Conservation (phyloP, 805 yeast genomes). For the Kodamaea sagamina region DNA sequence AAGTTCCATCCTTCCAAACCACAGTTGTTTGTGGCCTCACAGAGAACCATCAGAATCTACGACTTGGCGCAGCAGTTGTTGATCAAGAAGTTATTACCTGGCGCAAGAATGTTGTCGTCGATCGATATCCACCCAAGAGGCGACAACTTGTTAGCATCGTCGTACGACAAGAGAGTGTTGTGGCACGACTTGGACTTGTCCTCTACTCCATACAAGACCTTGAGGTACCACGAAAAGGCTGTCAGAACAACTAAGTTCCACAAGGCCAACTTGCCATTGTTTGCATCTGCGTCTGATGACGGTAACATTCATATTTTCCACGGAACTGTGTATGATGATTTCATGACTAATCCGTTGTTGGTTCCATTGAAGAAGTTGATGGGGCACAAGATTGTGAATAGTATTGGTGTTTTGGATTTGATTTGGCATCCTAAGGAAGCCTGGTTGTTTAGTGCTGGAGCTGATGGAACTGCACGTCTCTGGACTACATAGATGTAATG, state of each 20-base stretch:
- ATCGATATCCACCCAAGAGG: constrained; percentile 96
- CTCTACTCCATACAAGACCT: constrained; percentile 88
- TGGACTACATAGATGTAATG: constrained; percentile 74
- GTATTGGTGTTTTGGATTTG: constrained; percentile 83
- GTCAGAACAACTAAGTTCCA: constrained; percentile 89
- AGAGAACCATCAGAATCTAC: constrained; percentile 86
- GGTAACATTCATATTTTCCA: constrained; percentile 93
- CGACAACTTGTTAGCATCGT: constrained; percentile 88
- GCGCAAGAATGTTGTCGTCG: constrained; percentile 91
- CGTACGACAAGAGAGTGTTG: constrained; percentile 90
- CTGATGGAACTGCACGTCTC: constrained; percentile 91
- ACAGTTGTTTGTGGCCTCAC: constrained; percentile 89
- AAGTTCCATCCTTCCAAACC: constrained; percentile 97
- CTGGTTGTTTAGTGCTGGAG: constrained; percentile 96
- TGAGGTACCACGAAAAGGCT: constrained; percentile 93
- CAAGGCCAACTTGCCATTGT: constrained; percentile 79
- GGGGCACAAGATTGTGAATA: constrained; percentile 80
- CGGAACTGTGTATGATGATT: constrained; percentile 92
- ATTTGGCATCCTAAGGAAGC: constrained; percentile 98
- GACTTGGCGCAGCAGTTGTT: constrained; percentile 85
- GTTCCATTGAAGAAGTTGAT: constrained; percentile 93
- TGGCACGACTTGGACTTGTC: constrained; percentile 97
- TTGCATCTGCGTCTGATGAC: constrained; percentile 94
- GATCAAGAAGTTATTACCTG: constrained; percentile 85
- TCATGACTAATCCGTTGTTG: constrained; percentile 91